Evolutionary conservation across 768 basidiomycete species (phyloP).

Genomic region (Candolleomyces aberdarensis): DNA sequence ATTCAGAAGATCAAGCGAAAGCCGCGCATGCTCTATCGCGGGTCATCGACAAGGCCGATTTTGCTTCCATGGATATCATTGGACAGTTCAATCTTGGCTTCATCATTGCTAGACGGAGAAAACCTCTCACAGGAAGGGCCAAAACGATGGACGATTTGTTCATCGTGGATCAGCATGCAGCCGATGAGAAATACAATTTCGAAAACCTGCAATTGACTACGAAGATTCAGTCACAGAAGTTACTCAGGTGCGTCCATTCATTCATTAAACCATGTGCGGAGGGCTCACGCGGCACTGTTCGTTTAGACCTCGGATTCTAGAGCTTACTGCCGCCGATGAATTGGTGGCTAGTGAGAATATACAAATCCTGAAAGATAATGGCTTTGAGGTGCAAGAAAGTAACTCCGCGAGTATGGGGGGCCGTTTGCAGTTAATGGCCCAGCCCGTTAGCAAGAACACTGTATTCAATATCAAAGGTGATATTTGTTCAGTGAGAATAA

Average conservation of each 20-base stretch:
- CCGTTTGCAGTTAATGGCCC: constrained; percentile 66
- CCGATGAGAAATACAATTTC: constrained; percentile 99
- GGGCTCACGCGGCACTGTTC: background rate
- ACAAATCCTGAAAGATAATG: constrained; percentile 79
- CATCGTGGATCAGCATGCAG: constrained; percentile 95
- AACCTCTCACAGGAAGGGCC: background rate
- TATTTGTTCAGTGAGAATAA: constrained; percentile 5
- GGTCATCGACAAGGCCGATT: constrained; percentile 86
- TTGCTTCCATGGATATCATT: constrained; percentile 74
- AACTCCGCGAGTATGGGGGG: background rate
- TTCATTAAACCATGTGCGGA: background rate
- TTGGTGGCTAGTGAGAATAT: constrained; percentile 84
- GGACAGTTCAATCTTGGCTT: constrained; percentile 98
- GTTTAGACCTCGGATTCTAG: constrained; percentile 72
- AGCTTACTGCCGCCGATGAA: constrained; percentile 89
- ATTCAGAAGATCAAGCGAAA: constrained; percentile 47
- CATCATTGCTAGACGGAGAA: constrained; percentile 69
- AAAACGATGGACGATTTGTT: constrained; percentile 79
- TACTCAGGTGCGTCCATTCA: constrained; percentile 61
- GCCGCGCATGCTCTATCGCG: constrained; percentile 71
- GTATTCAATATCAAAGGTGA: constrained; percentile 86
- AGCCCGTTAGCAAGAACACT: constrained; percentile 90
- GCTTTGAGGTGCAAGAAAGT: constrained; percentile 76
- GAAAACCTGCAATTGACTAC: constrained; percentile 92
- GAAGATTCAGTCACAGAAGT: constrained; percentile 78